Percentiles rank a stretch among this genome's conserved stretches.
phyloP scores from a whole-genome alignment of 2,329 filamentous ascomycete genomes.

The Colletotrichum sp. region DNA sequence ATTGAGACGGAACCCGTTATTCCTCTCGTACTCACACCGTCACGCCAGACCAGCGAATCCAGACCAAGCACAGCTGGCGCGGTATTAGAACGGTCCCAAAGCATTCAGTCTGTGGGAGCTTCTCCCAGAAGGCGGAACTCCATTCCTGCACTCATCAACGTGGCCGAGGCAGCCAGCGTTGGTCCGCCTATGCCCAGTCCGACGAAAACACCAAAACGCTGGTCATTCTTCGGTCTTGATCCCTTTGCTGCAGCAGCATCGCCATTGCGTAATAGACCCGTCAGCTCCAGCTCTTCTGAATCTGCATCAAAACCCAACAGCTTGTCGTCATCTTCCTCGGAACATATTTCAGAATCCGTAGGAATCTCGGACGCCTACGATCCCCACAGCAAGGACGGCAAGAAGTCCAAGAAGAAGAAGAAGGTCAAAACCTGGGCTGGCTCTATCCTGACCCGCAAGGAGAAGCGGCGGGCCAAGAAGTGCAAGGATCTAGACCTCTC shows the following conservation, averaged over 20 bases:
- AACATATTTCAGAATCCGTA: slow-evolving; percentile 37
- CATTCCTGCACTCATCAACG: slow-evolving; percentile 57
- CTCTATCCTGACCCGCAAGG: slow-evolving; percentile 68
- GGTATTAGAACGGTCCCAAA: slow-evolving; percentile 62
- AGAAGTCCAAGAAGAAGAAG: slow-evolving; percentile 64
- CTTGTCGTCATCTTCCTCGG: slow-evolving; percentile 33
- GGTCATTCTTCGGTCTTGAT: slow-evolving; percentile 69
- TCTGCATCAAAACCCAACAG: slow-evolving; percentile 30
- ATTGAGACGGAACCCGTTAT: slow-evolving; percentile 8
- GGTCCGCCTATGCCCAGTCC: slow-evolving; percentile 50
- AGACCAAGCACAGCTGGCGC: slow-evolving; percentile 75
- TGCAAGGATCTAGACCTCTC: slow-evolving; percentile 18
- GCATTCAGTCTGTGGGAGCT: slow-evolving; percentile 34
- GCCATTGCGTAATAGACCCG: slow-evolving; percentile 51
- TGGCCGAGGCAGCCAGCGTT: slow-evolving; percentile 37
- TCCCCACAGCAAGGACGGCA: slow-evolving; percentile 33
- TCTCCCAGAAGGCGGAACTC: slow-evolving; percentile 62
- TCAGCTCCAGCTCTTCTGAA: slow-evolving; percentile 52
- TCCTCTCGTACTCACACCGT: slow-evolving; percentile 41
- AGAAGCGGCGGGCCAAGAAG: slow-evolving; percentile 52
- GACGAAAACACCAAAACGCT: slow-evolving; percentile 59
- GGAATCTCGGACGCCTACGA: slow-evolving; percentile 24
- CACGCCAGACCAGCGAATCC: slow-evolving; percentile 49
- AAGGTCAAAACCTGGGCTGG: slow-evolving; percentile 78
- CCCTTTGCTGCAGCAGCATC: slow-evolving; percentile 51